phyloP scores from a whole-genome alignment of 2,329 filamentous ascomycete genomes.

The Hymenoscyphus occultus region DNA sequence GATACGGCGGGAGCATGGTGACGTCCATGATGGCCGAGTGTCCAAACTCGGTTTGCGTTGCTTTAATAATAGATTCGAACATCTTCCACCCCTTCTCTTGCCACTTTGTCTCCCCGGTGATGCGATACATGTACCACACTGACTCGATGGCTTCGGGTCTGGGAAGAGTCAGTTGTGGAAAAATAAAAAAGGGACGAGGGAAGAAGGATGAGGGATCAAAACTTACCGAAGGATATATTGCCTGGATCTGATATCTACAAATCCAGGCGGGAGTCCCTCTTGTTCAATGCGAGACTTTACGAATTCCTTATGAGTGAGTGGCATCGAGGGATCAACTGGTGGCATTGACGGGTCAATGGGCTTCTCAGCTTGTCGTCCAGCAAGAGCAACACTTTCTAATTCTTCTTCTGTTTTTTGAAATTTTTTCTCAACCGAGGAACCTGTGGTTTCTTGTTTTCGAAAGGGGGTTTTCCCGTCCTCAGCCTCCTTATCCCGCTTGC shows the following conservation, averaged over 20 bases:
- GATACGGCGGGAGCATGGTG: constrained; percentile 37
- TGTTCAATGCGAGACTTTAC: constrained; percentile 45
- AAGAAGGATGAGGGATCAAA: neutral
- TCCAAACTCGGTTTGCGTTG: constrained; percentile 63
- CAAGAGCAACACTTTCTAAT: constrained; percentile 1
- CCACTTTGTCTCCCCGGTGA: constrained; percentile 73
- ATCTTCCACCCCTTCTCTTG: constrained; percentile 84
- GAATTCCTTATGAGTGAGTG: constrained; percentile 52
- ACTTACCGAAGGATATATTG: constrained; percentile 62
- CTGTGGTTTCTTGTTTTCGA: neutral
- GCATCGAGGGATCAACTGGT: constrained; percentile 26
- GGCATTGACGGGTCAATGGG: constrained; percentile 4
- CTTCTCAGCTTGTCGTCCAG: constrained; percentile 8
- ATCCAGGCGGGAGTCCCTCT: constrained; percentile 50
- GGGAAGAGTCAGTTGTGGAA: neutral
- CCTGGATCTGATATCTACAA: constrained; percentile 43
- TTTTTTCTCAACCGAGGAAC: constrained; percentile 8
- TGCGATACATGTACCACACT: constrained; percentile 86
- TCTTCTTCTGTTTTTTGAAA: constrained; percentile 5
- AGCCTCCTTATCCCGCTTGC: neutral
- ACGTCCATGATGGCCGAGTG: constrained; percentile 71
- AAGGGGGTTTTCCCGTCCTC: neutral
- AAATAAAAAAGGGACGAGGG: no score
- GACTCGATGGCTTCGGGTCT: constrained; percentile 86
- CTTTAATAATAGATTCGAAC: constrained; percentile 68